phyloP scores from a whole-genome alignment of 768 basidiomycete genomes.

The Rhodocollybia butyracea region DNA sequence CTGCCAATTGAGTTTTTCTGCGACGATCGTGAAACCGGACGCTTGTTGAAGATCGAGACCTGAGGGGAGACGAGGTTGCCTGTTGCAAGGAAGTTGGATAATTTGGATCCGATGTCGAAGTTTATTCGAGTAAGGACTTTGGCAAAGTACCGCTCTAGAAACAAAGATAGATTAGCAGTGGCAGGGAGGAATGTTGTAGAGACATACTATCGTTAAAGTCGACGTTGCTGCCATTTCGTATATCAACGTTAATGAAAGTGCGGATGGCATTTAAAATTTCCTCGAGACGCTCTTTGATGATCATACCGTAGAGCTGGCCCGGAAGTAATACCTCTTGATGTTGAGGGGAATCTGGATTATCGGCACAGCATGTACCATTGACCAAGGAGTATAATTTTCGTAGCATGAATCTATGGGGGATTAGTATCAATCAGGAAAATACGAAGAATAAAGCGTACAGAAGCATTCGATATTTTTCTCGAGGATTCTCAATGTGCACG shows the following conservation, averaged over 20 bases:
- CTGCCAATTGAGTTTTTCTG: slow-evolving; percentile 98
- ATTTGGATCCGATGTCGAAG: slow-evolving; percentile 87
- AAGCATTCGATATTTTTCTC: slow-evolving; percentile 94
- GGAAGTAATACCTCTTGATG: slow-evolving; percentile 97
- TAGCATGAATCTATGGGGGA: slow-evolving; percentile 80
- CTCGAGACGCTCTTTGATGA: slow-evolving; percentile 95
- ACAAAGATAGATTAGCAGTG: background rate
- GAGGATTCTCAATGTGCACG: slow-evolving; percentile 81
- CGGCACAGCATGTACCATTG: slow-evolving; percentile 83
- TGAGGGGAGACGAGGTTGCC: slow-evolving; percentile 94
- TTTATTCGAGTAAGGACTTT: slow-evolving; percentile 76
- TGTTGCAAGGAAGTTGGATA: slow-evolving; percentile 95
- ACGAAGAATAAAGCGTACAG: slow-evolving; percentile 53
- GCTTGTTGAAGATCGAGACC: slow-evolving; percentile 97
- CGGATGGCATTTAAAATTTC: slow-evolving; percentile 79
- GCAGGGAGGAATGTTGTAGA: background rate
- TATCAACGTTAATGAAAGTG: slow-evolving; percentile 65
- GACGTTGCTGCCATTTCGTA: slow-evolving; percentile 72
- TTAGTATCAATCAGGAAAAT: slow-evolving; percentile 4
- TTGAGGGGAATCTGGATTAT: slow-evolving; percentile 98
- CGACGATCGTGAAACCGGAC: slow-evolving; percentile 97
- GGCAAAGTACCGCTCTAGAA: slow-evolving; percentile 73
- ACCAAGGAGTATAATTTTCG: slow-evolving; percentile 92
- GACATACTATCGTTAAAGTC: slow-evolving; percentile 86
- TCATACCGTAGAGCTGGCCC: slow-evolving; percentile 91